Conservation (phyloP, 208 protist species). For the Acanthamoeba healyi region DNA sequence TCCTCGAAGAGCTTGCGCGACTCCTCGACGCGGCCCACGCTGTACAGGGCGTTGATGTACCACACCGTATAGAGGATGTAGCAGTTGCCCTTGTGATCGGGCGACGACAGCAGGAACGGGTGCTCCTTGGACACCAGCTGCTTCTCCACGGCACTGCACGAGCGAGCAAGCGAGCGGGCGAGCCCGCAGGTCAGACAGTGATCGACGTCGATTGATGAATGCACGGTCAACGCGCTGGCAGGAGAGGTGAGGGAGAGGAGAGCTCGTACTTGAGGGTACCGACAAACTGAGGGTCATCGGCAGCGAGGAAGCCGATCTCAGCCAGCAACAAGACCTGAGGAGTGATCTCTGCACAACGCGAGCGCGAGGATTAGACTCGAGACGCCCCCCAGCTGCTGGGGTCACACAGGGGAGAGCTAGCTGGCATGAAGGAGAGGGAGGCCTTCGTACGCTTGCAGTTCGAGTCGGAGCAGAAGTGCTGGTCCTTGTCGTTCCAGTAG, state of each 20-base stretch:
- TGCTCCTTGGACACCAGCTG: constrained; percentile 22
- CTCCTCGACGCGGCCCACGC: constrained; percentile 36
- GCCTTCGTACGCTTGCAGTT: neutral
- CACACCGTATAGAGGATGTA: constrained; percentile 67
- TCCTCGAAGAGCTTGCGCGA: constrained; percentile 70
- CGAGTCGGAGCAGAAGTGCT: constrained; percentile 74
- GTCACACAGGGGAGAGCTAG: too few relatives aligned
- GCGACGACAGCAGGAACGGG: constrained; percentile 51
- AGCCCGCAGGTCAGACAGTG: too few relatives aligned
- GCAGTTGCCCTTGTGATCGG: constrained; percentile 57
- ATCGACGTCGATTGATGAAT: neutral
- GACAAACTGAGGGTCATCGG: constrained; percentile 80
- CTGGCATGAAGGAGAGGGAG: too few relatives aligned
- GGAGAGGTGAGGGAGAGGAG: neutral
- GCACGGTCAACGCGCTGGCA: too few relatives aligned
- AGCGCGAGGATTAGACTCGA: neutral
- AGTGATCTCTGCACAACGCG: neutral
- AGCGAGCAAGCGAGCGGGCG: neutral
- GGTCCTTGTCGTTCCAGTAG: constrained; percentile 78
- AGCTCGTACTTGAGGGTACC: constrained; percentile 76
- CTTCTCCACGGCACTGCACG: constrained; percentile 9
- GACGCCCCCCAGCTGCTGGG: too few relatives aligned
- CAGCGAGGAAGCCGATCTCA: constrained; percentile 81
- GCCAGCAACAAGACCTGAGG: constrained; percentile 78
- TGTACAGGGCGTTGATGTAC: constrained; percentile 68